phyloP scores from a whole-genome alignment of 139 green algal species.

The Coccomyxa sp. region DNA sequence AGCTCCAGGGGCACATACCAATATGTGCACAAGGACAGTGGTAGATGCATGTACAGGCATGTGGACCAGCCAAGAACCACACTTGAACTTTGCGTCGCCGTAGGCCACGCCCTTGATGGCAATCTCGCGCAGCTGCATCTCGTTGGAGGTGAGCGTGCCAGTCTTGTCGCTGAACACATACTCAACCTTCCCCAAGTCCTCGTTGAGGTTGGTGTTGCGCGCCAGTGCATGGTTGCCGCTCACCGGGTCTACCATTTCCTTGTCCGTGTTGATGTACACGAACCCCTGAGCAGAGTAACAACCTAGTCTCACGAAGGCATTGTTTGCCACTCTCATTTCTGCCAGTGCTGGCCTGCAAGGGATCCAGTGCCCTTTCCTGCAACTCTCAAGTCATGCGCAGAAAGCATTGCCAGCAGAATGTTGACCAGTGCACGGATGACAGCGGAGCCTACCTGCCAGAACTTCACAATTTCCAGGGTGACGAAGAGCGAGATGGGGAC shows the following conservation, averaged over 20 bases:
- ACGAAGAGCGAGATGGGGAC: slow-evolving; percentile 99
- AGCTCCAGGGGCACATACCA: too few relatives aligned
- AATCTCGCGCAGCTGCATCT: slow-evolving; percentile 65
- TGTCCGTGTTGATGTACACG: slow-evolving; percentile 77
- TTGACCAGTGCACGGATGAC: neutral
- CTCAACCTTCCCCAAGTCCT: slow-evolving; percentile 90
- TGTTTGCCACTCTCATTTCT: too few relatives aligned
- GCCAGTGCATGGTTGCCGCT: slow-evolving; percentile 65
- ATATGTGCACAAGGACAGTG: neutral
- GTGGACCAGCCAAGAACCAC: neutral
- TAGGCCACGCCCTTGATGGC: slow-evolving; percentile 37
- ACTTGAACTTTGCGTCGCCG: slow-evolving; percentile 51
- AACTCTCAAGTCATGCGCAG: too few relatives aligned
- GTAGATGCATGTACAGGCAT: neutral
- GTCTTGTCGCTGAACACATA: slow-evolving; percentile 88
- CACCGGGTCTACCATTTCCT: slow-evolving; percentile 69
- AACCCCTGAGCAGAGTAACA: slow-evolving; percentile 40
- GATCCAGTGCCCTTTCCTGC: too few relatives aligned
- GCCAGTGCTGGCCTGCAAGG: too few relatives aligned
- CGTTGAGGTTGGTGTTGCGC: slow-evolving; percentile 93
- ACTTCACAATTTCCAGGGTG: slow-evolving; percentile 93
- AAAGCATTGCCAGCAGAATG: too few relatives aligned
- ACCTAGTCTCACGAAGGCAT: too few relatives aligned
- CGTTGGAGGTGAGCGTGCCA: slow-evolving; percentile 80
- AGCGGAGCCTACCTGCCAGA: slow-evolving; percentile 52